These are phyloP conservation scores for Acrocalymma vagum DNA, from an alignment of 2,329 filamentous ascomycete species.

Conservation along the genomic window DNA sequence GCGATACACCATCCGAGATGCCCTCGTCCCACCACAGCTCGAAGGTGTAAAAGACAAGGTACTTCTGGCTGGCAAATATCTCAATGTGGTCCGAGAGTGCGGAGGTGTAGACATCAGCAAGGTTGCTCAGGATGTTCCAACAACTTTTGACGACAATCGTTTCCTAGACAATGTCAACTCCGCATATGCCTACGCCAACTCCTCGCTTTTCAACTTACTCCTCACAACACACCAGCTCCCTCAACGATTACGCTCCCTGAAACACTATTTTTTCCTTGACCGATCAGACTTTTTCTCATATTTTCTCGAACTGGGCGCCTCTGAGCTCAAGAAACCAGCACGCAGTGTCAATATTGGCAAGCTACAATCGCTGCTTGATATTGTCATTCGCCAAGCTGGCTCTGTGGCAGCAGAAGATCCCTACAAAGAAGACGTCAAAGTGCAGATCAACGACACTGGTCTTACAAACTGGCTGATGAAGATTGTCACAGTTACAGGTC, in stretches of 20 bases:
- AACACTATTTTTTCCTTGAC: slow-evolving; percentile 99
- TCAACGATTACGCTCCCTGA: slow-evolving; percentile 85
- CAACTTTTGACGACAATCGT: slow-evolving; percentile 87
- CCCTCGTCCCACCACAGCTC: slow-evolving; percentile 90
- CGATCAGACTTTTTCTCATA: slow-evolving; percentile 98
- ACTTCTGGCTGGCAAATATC: slow-evolving; percentile 92
- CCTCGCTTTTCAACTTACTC: slow-evolving; percentile 87
- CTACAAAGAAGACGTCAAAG: slow-evolving; percentile 98
- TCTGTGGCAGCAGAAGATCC: slow-evolving; percentile 93
- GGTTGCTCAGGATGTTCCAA: slow-evolving; percentile 85
- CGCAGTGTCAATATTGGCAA: slow-evolving; percentile 91
- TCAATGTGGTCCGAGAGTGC: slow-evolving; percentile 97
- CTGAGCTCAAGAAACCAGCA: slow-evolving; percentile 89
- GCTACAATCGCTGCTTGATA: slow-evolving; percentile 92
- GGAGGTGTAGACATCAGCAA: slow-evolving; percentile 95
- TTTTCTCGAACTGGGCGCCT: slow-evolving; percentile 90
- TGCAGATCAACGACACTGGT: slow-evolving; percentile 94
- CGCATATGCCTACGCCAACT: slow-evolving; percentile 94
- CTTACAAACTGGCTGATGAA: slow-evolving; percentile 94
- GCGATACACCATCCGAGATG: slow-evolving; percentile 91
- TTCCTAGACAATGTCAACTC: slow-evolving; percentile 96
- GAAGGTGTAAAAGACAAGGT: slow-evolving; percentile 94
- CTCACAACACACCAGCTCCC: slow-evolving; percentile 93
- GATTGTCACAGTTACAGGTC: slow-evolving; percentile 94
- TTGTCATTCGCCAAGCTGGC: slow-evolving; percentile 94